Evolutionary conservation across 148 eudicot genomes (phyloP), one percentile per base, ranked within the genome.

Genomic region (Persicaria tinctoria): DNA sequence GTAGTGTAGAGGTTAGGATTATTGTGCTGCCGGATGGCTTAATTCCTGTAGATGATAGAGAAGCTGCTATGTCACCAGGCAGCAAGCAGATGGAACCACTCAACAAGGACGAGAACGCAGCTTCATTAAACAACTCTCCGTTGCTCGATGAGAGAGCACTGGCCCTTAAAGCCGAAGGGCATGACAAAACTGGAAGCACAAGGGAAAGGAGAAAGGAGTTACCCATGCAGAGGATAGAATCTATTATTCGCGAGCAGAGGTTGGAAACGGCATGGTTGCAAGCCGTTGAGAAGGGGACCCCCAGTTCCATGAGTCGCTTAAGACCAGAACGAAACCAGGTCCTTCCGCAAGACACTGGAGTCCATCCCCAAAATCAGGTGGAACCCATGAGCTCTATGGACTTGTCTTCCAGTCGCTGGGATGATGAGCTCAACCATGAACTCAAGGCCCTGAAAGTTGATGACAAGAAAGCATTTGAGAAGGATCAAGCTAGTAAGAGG

Each of bases 251-350:
- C 13, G 97, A 92, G 81, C 97, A 96, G 80, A 86, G 97, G 84
- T 79, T 90, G 69, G 97, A 96, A 88, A 92, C 94, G 6, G 99
- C 99, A 32, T 92, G 97, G 99, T 73, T 96, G 77, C 99, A 92
- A 79, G 90, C 97, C 74, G 88, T 84, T 54, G 99, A 92, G 81
- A 92, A 86, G 83, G 92, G 97, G 73, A 90, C 99, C 14, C 97
- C 97, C 0, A 84, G 89, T 68, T 86, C 96, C 68, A 46, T 83
- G 77, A 87, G 85, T 81, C 84, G 86, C 63, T 80, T 83, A 38
- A 80, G 90, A 74, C 92, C 92, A 2, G 97, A 91, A 79, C 88
- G 86, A 78, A 91, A 90, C 75, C 97, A 95, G 85, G 90, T 95
- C 78, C 80, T 92, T 73, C 98, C 97, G 74, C 98, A 94, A 82